Base-by-base conservation (phyloP, 2,329 filamentous ascomycete genomes). In the Talaromyces sp. region DNA sequence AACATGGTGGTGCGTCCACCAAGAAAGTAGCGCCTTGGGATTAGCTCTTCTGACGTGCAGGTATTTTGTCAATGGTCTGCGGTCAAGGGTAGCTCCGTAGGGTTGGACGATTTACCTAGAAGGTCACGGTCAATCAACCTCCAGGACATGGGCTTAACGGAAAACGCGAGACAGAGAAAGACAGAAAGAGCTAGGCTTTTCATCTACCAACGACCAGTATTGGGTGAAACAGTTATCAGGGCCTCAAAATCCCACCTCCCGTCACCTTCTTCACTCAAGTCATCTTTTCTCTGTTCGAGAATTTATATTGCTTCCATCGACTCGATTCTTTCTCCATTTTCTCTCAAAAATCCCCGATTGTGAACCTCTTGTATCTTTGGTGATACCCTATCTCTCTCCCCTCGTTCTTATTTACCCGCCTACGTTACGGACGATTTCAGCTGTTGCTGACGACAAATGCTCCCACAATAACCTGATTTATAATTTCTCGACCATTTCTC, bases 151-250 rank as follows among this genome's bases (percentile, higher is more conserved):
- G 57, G 57, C 43, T 53, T 33, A 39, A 52, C 40, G 45, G 28
- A 41, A 33, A 53, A 6, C 52, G 37, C 28, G 39, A 48, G 35
- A 37, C 2, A 36, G 15, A 48, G 40, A 31, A 10, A 57, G 25
- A 53, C 25, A 39, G 22, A 52, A 25, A 28, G 33, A 39, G 48
- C 19, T 37, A 60, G 28, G 51, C 40, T 25, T 60, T 54, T 40
- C 17, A 17, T 51, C 37, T 50, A 1, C 45, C 13, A 28, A 25
- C 40, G 17, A 40, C 35, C 41, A 50, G 46, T 45, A 51, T 53
- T 41, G 46, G 48, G 60, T 57, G 57, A 63, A 67, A 65, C 59
- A 62, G 61, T 66, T 68, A 68, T 66, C 64, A 65, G 63, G 25
- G 45, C 53, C 43, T 51, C 37, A 56, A 28, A 15, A 46, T 56